phyloP scores from a whole-genome alignment of 2,329 filamentous ascomycete species.

The Triangularia verruculosa region DNA sequence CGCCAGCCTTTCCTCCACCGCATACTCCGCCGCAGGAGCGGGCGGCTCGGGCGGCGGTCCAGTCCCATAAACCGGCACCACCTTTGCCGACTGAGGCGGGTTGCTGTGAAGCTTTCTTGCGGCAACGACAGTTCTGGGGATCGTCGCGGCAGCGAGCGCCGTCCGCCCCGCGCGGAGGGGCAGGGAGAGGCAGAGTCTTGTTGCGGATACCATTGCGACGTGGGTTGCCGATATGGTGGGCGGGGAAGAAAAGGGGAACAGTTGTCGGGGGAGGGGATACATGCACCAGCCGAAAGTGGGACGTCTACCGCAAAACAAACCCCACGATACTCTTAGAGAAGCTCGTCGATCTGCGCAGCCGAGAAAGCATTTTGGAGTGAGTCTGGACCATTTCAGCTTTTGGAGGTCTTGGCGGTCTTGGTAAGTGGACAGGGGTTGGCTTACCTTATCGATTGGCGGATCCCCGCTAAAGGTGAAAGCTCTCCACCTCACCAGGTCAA shows the following conservation, averaged over 20 bases:
- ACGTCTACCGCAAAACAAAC: no score
- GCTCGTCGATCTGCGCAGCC: neutral
- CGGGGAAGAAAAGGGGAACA: neutral
- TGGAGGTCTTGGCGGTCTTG: neutral
- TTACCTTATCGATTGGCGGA: neutral
- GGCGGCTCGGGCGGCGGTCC: slow-evolving; percentile 58
- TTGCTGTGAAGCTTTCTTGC: slow-evolving; percentile 29
- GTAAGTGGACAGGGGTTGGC: neutral
- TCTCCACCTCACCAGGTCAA: neutral
- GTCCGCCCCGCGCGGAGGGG: slow-evolving; percentile 5
- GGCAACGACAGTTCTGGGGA: neutral
- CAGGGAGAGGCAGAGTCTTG: slow-evolving; percentile 38
- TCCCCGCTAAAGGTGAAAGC: neutral
- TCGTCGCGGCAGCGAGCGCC: neutral
- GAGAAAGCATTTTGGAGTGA: neutral
- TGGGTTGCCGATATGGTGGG: neutral
- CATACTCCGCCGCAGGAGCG: slow-evolving; percentile 42
- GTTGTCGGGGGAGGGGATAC: neutral
- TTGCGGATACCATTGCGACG: slow-evolving; percentile 40
- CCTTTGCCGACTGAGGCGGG: slow-evolving; percentile 24
- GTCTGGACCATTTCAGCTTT: neutral
- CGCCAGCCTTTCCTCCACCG: slow-evolving; percentile 39
- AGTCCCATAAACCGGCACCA: slow-evolving; percentile 29
- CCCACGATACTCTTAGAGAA: neutral
- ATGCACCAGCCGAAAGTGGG: neutral